Evolutionary conservation across 306 rosid species (phyloP).

Genomic region (Gleditsia sinensis): DNA sequence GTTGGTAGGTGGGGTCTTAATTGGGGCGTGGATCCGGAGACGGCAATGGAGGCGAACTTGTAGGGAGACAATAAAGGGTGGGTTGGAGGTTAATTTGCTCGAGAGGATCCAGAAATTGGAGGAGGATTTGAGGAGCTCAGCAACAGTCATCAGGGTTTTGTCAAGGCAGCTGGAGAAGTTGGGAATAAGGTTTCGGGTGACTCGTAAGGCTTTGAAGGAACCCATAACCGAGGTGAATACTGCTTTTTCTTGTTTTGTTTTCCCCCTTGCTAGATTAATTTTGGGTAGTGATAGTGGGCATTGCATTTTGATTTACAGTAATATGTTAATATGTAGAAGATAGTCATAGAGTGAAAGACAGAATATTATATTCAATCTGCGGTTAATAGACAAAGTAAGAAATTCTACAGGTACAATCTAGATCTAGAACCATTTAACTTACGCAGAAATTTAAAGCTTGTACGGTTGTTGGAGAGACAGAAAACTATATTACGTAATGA

Average conservation of each 20-base stretch:
- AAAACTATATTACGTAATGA: not conserved
- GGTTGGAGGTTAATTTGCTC: conserved; percentile 64
- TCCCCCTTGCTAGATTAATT: not conserved
- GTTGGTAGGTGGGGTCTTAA: conserved; percentile 53
- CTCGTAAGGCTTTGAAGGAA: conserved; percentile 66
- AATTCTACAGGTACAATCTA: not conserved
- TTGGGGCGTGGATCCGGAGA: conserved; percentile 72
- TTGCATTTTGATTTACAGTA: not conserved
- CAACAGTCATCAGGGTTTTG: conserved; percentile 58
- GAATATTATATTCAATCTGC: not conserved
- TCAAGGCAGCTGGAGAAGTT: conserved; percentile 92
- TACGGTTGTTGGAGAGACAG: not conserved
- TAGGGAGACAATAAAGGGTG: conserved; percentile 44
- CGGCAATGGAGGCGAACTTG: conserved; percentile 67
- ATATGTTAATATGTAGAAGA: conserved; percentile 10
- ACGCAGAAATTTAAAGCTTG: not conserved
- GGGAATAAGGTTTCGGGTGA: conserved; percentile 76
- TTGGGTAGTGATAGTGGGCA: not conserved
- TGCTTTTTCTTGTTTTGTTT: not conserved
- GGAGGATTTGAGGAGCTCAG: conserved; percentile 68
- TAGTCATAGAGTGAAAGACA: not conserved
- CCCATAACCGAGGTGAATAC: conserved; percentile 78
- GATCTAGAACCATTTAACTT: not conserved
- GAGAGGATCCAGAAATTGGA: conserved; percentile 83
- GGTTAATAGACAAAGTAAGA: not conserved